Base-by-base conservation (phyloP, 257 asterid genomes). In the Nicotiana sylvestris region DNA sequence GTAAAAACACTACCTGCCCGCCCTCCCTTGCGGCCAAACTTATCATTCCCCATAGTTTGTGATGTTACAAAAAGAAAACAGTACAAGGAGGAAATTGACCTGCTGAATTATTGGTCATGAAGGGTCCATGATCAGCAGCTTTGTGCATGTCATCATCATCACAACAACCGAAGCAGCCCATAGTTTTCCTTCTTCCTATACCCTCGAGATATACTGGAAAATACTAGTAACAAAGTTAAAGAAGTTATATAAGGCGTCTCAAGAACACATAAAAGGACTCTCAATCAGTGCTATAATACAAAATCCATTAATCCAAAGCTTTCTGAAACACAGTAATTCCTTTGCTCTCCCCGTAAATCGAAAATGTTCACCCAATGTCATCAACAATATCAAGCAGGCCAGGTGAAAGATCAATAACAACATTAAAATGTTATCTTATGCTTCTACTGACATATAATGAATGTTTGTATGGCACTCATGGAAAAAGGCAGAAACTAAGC, bases 161-260 rank as follows among this genome's bases (percentile, higher is more conserved):
- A 74, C 97, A 92, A 81, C 97, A 92, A 76, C 88, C 66, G 39
- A 92, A 92, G 91, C 97, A 92, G 72, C 98, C 76, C 97, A 93
- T 93, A 82, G 70, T 82, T 80, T 27, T 74, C 61, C 62, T 74
- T 53, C 58, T 53, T 49, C 43, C 17, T 27, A 49, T 25, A 27
- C 62, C 62, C 27, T n/a, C 6, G 39, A 74, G 39, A 27, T 74
- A 49, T 49, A 2, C 80, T 74, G 80, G 35, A 49, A 74, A 74
- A 49, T 74, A 74, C 27, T 49, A 46, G 43, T 74, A 27, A 49
- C 27, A 33, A 13, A 49, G 80, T 74, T 74, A 27, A 74, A 5
- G 11, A 43, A 11, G 11, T 13, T 72, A 46, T 72, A 25, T 72
- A 49, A 6, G 62, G 62, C 15, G 27, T 27, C 39, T 27, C 43